Conservation (phyloP, 2,329 filamentous ascomycete genomes). For the Diaporthe vexans region DNA sequence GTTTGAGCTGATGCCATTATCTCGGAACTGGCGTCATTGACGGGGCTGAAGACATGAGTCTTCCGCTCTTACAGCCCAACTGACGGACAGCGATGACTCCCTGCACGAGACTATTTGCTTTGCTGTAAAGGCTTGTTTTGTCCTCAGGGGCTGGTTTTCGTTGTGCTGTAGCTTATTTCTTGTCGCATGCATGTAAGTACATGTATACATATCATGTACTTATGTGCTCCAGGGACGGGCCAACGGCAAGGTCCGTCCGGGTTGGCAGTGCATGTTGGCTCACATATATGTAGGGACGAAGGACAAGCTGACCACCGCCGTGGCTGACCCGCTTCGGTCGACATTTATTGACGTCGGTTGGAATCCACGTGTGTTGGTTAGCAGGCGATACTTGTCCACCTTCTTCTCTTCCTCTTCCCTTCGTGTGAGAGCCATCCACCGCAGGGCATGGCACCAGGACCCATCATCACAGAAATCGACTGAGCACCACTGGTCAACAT, state of each 20-base stretch:
- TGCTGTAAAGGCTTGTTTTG: not conserved
- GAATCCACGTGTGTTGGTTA: not conserved
- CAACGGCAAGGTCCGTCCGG: constrained; percentile 22
- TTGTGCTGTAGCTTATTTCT: constrained; percentile 7
- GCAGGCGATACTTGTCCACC: not conserved
- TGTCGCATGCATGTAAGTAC: constrained; percentile 2
- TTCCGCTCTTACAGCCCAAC: not conserved
- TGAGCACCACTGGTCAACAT: not conserved
- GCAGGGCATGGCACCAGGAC: not conserved
- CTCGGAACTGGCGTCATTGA: constrained; percentile 29
- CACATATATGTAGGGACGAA: constrained; percentile 11
- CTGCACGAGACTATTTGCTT: not conserved
- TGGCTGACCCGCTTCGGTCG: not conserved
- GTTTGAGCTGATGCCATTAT: constrained; percentile 23
- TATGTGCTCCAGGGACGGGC: not conserved
- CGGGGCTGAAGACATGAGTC: constrained; percentile 10
- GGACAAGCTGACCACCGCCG: not conserved
- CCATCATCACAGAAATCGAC: not conserved
- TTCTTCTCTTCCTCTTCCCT: not conserved
- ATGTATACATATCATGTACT: not conserved
- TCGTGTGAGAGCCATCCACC: not conserved
- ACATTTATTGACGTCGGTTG: not conserved
- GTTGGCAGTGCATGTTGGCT: not conserved
- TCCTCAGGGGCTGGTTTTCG: not conserved
- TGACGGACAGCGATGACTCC: not conserved